These are phyloP conservation scores for Leptographium flavum DNA, from an alignment of 2,329 filamentous ascomycete species.

Conservation along the genomic window DNA sequence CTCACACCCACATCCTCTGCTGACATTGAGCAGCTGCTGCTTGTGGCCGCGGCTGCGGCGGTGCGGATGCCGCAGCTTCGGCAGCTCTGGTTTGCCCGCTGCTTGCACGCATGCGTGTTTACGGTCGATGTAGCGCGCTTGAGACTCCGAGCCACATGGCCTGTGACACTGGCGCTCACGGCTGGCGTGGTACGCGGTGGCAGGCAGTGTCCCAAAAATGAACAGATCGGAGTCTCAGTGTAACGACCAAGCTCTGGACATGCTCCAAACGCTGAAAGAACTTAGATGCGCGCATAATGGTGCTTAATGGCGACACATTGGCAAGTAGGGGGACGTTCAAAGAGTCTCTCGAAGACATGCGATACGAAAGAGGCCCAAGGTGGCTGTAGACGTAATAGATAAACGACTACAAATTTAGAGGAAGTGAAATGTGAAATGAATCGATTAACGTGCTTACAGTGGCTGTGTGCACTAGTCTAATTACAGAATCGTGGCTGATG, in stretches of 20 bases:
- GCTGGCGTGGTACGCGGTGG: background rate
- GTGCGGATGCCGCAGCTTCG: background rate
- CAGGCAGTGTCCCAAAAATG: background rate
- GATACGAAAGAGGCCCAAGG: background rate
- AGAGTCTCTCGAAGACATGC: background rate
- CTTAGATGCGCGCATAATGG: background rate
- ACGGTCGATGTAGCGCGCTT: background rate
- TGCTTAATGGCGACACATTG: background rate
- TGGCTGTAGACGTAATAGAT: background rate
- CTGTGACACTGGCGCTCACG: background rate
- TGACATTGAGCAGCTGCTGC: background rate
- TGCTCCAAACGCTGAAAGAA: background rate
- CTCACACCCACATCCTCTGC: background rate
- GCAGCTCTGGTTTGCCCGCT: background rate
- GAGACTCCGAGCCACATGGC: background rate
- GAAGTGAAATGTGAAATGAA: too few relatives aligned
- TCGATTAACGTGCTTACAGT: too few relatives aligned
- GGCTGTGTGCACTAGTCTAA: too few relatives aligned
- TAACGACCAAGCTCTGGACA: background rate
- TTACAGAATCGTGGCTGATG: too few relatives aligned
- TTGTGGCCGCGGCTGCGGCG: background rate
- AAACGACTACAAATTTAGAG: background rate
- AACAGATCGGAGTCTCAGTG: background rate
- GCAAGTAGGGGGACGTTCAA: background rate
- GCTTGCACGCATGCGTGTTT: background rate